Conservation (phyloP, 106 monocot species). For the Dioscorea zingiberensis region DNA sequence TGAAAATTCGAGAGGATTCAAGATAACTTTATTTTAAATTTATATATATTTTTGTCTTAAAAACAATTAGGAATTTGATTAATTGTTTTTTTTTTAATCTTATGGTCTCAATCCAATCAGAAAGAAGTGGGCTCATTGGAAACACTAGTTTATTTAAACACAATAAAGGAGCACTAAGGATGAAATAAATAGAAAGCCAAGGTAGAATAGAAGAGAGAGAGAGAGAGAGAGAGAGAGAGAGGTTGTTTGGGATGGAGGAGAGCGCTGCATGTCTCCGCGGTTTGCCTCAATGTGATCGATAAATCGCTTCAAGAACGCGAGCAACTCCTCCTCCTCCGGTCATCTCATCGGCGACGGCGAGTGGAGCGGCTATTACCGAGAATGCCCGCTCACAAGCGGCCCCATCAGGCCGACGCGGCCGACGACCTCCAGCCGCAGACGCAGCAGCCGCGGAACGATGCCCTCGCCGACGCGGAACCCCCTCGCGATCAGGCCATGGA, state of each 20-base stretch:
- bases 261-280: neutral
- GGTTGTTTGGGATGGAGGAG: neutral
- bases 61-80: too few species aligned
- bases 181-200: too few species aligned
- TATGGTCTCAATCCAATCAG: too few species aligned
- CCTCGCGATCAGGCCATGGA: too few species aligned
- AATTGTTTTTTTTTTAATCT: too few species aligned
- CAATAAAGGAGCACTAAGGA: neutral
- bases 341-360: neutral
- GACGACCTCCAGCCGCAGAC: neutral
- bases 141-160: neutral
- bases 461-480: too few species aligned
- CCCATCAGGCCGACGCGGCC: neutral
- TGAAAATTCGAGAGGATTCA: too few species aligned
- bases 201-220: neutral
- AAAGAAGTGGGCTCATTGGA: too few species aligned
- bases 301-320: neutral
- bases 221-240: conserved; percentile 1
- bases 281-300: conserved; percentile 1
- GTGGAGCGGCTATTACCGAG: neutral
- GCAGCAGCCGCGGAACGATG: too few species aligned
- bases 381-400: conserved; percentile 3
- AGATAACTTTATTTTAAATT: too few species aligned
- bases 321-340: neutral
- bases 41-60: too few species aligned